Evolutionary conservation across 2,329 filamentous ascomycete genomes (phyloP).

Genomic region (Xylariaceae sp.): DNA sequence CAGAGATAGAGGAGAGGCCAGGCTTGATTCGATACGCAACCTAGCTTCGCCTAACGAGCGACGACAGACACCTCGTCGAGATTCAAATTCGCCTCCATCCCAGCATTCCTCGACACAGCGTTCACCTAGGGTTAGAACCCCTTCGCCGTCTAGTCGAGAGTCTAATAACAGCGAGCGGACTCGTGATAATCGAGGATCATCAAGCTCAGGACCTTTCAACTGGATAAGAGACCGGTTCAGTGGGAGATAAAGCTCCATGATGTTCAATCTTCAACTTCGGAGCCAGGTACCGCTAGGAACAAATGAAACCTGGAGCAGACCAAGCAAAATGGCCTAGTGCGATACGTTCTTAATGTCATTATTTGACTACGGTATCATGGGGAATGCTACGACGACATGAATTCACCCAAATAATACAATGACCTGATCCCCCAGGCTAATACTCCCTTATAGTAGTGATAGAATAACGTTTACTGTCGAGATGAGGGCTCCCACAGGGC

Average conservation of each 20-base stretch:
- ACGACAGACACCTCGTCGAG: slow-evolving; percentile 25
- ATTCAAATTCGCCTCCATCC: slow-evolving; percentile 38
- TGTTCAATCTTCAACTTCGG: not conserved
- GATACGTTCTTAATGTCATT: not conserved
- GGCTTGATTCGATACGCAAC: slow-evolving; percentile 32
- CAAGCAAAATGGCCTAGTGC: not conserved
- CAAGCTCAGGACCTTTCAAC: slow-evolving; percentile 47
- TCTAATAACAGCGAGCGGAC: slow-evolving; percentile 37
- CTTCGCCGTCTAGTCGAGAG: slow-evolving; percentile 36
- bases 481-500: not conserved
- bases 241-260: slow-evolving; percentile 33
- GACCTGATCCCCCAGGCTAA: not conserved
- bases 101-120: slow-evolving; percentile 26
- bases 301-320: not conserved
- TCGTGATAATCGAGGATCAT: slow-evolving; percentile 44
- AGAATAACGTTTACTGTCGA: not conserved
- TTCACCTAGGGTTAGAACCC: slow-evolving; percentile 34
- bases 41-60: slow-evolving; percentile 22
- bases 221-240: slow-evolving; percentile 53
- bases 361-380: not conserved
- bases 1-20: slow-evolving; percentile 29
- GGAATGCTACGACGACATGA: not conserved
- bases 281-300: not conserved
- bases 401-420: not conserved
- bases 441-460: slow-evolving; percentile 2